Evolutionary conservation across 2,329 filamentous ascomycete genomes (phyloP).

Genomic region (Aureobasidium pullulans): DNA sequence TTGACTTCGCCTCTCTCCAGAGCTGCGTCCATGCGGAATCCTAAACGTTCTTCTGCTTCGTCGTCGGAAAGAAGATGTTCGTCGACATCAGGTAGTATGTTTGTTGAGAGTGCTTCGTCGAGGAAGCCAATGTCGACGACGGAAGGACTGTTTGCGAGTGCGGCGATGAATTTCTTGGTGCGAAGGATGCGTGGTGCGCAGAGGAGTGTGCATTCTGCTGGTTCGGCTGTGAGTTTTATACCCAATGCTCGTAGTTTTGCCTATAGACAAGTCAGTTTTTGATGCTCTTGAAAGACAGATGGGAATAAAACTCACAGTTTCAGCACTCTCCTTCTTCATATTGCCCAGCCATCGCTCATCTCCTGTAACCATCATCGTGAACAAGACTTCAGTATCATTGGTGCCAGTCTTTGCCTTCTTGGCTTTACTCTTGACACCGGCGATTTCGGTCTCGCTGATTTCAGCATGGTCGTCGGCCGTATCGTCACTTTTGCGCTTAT

Average conservation of each 20-base stretch:
- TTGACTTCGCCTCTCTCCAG: conserved; percentile 67
- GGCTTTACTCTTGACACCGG: conserved; percentile 38
- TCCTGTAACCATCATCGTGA: conserved; percentile 74
- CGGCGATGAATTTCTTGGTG: conserved; percentile 88
- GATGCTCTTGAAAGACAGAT: background rate
- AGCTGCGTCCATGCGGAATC: conserved; percentile 61
- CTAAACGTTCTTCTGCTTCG: conserved; percentile 63
- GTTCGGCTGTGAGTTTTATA: conserved; percentile 71
- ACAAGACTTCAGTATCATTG: conserved; percentile 52
- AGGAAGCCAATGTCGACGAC: conserved; percentile 75
- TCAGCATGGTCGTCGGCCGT: conserved; percentile 24
- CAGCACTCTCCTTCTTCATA: conserved; percentile 65
- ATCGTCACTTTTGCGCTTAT: conserved; percentile 31
- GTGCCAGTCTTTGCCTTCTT: conserved; percentile 41
- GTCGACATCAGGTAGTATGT: conserved; percentile 52
- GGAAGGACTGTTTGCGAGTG: conserved; percentile 70
- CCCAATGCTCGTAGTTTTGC: conserved; percentile 75
- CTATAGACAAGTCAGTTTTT: conserved; percentile 36
- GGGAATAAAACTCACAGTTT: conserved; percentile 59
- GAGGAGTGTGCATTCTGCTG: conserved; percentile 71
- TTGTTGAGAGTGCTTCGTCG: conserved; percentile 63
- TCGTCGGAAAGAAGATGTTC: conserved; percentile 64
- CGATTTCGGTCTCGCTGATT: conserved; percentile 37
- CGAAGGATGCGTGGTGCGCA: conserved; percentile 81
- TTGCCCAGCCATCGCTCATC: conserved; percentile 76